Evolutionary conservation across 129 eudicot species (phyloP).

Genomic region (Pulicaria dysenterica): DNA sequence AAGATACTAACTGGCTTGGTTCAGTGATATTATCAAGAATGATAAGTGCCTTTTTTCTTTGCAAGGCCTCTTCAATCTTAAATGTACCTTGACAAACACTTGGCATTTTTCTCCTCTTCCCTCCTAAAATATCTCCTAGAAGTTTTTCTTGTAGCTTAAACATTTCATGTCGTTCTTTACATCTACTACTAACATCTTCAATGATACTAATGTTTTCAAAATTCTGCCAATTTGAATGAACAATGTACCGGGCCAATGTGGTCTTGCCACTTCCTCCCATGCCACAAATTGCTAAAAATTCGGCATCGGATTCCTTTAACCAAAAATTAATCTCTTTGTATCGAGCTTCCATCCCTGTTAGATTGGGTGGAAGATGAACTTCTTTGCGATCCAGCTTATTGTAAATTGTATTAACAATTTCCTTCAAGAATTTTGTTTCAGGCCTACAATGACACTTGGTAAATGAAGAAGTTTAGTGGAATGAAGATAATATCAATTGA

Average conservation of each 20-base stretch:
- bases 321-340: not conserved
- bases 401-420: conserved; percentile 9
- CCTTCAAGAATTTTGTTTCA: not conserved
- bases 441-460: not conserved
- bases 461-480: not conserved
- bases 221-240: not conserved
- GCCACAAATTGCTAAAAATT: conserved; percentile 25
- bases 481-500: not conserved
- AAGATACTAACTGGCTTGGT: not conserved
- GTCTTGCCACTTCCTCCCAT: conserved; percentile 32
- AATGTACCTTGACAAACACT: not conserved
- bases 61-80: not conserved
- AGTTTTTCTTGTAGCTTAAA: conserved; percentile 13
- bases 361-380: conserved; percentile 4
- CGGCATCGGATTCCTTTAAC: conserved; percentile 3
- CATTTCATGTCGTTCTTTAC: not conserved
- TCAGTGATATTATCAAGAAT: conserved; percentile 15
- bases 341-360: conserved; percentile 16
- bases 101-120: not conserved
- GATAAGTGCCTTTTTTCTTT: not conserved
- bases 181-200: conserved; percentile 10
- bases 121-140: conserved; percentile 8
- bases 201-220: conserved; percentile 3
- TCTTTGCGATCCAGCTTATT: not conserved
- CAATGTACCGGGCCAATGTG: conserved; percentile 18